Conservation (phyloP, 371 early-diverging fungal genomes). For the Blakeslea trispora region DNA sequence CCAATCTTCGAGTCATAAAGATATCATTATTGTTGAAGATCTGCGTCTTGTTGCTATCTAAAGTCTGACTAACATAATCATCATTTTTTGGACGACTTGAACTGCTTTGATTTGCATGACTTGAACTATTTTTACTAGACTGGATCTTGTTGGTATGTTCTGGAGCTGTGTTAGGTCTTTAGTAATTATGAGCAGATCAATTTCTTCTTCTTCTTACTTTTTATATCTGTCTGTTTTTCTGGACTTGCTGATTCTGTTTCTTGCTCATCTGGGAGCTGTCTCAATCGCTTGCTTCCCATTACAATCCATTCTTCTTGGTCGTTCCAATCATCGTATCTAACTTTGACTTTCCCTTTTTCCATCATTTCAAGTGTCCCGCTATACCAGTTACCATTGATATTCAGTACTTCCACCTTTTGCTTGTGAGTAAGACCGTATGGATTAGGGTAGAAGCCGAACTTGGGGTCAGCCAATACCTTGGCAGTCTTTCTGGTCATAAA, state of each 20-base stretch:
- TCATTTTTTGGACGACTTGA: slow-evolving; percentile 2
- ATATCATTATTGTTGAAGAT: slow-evolving; percentile 57
- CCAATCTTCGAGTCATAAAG: slow-evolving; percentile 56
- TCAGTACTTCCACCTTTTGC: slow-evolving; percentile 48
- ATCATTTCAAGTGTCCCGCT: slow-evolving; percentile 49
- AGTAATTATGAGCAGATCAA: too few species aligned
- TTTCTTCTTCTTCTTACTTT: too few species aligned
- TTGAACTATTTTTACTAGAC: not conserved
- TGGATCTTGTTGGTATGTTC: not conserved
- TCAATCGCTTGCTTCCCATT: slow-evolving; percentile 53
- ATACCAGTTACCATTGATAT: slow-evolving; percentile 55
- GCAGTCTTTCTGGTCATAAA: slow-evolving; percentile 55
- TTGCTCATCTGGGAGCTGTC: slow-evolving; percentile 9
- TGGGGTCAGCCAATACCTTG: slow-evolving; percentile 30
- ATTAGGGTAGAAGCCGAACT: slow-evolving; percentile 45
- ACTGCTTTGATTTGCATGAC: not conserved
- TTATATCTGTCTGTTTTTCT: not conserved
- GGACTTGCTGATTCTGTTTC: not conserved
- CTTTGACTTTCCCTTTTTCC: slow-evolving; percentile 49
- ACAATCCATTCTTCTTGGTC: slow-evolving; percentile 67
- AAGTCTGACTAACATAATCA: slow-evolving; percentile 35
- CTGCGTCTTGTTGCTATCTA: slow-evolving; percentile 42
- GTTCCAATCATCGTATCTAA: slow-evolving; percentile 58
- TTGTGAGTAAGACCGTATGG: slow-evolving; percentile 41
- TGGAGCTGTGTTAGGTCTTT: too few species aligned